Evolutionary conservation across 176 grass and related monocot genomes (phyloP), one percentile per base, ranked within the genome.

Genomic region (Oryza meridionalis): DNA sequence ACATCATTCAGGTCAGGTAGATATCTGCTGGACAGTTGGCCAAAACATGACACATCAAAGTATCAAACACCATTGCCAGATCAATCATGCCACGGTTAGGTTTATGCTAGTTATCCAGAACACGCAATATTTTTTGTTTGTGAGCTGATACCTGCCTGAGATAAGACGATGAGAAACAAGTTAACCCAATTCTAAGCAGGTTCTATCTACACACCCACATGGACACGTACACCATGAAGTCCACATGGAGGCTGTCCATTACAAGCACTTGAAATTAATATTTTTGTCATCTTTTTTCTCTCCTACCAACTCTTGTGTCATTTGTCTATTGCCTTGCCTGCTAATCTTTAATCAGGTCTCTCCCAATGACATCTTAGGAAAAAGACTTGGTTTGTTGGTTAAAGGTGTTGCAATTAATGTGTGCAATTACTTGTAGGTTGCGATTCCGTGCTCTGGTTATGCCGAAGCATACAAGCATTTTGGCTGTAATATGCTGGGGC

Each of bases 221-320:
- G 82, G 50, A 77, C 73, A 31, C 61, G 73, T 44, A 19, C 49
- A 22, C 50, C 65, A 40, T 19, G 43, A 84, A 67, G 70, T 59
- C 76, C 75, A 38, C 26, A 50, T 38, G 75, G 84, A 65, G 26
- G 0, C 21, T 71, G 49, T 6, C 46, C 45, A 13, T 25, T 25
- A 68, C 6, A 33, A 31, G 12, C 24, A 3, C 25, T 33, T 58
- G 9, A 51, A 67, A 69, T 68, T 43, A 42, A 25, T 58, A 10
- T 21, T 37, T 37, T 35, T 4, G 33, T 4, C 25, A 45, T 16
- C 11, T 65, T 13, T 65, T 13, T 22, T 7, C 47, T 7, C 8
- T n/a, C 24, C 19, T 1, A 49, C 42, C 25, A 70, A 44, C 11
- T 84, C 65, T 59, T 84, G 65, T 70, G 47, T 0, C 82, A 22